These are phyloP conservation scores for Pyracantha coccinea DNA, from an alignment of 331 rosid genomes.

Conservation along the genomic window DNA sequence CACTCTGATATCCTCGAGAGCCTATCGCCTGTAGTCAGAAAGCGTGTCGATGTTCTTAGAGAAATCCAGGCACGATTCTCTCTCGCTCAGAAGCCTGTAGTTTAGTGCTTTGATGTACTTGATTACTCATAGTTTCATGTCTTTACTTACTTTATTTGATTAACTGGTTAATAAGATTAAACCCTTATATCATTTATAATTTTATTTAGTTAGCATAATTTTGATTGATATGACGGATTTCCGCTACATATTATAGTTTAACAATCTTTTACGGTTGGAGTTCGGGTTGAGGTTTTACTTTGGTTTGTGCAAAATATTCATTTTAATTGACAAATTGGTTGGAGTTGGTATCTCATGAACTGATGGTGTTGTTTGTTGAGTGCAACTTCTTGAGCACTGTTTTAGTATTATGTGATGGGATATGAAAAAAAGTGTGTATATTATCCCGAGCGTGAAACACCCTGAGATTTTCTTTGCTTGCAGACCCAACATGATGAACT, in stretches of 20 bases:
- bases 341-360: background rate
- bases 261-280: background rate
- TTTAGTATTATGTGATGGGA: background rate
- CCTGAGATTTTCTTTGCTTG: background rate
- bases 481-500: slow-evolving; percentile 74
- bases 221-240: background rate
- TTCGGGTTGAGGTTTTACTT: background rate
- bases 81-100: background rate
- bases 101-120: background rate
- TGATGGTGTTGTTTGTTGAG: background rate
- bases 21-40: slow-evolving; percentile 53
- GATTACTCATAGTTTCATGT: background rate
- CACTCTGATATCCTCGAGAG: slow-evolving; percentile 58
- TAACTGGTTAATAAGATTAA: no score
- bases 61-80: slow-evolving; percentile 56
- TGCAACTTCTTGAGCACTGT: background rate
- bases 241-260: background rate
- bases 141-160: background rate
- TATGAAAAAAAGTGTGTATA: background rate
- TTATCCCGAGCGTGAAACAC: background rate
- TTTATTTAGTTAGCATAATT: background rate
- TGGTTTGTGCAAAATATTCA: background rate
- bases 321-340: background rate
- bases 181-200: background rate
- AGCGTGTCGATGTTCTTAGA: slow-evolving; percentile 73